phyloP scores from a whole-genome alignment of 2,329 filamentous ascomycete species.

The Ophiocordyceps camponoti-rufipedis region DNA sequence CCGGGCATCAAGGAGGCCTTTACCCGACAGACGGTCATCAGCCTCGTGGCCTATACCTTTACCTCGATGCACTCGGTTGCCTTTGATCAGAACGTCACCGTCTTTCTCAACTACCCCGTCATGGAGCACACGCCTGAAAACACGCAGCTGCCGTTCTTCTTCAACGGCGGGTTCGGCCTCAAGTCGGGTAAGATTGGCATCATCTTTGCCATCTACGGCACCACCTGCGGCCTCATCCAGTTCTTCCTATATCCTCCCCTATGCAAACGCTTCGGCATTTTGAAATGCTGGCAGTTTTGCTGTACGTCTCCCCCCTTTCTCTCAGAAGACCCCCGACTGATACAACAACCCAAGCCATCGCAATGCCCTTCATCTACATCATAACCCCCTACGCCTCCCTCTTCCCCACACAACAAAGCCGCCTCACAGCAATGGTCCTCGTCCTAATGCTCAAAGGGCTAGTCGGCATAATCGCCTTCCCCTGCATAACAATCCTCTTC shows the following conservation, averaged over 20 bases:
- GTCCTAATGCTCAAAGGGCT: conserved; percentile 61
- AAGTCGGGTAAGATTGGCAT: conserved; percentile 60
- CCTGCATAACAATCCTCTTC: conserved; percentile 74
- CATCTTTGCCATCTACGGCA: conserved; percentile 69
- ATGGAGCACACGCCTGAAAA: conserved; percentile 38
- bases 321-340: neutral
- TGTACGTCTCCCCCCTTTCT: conserved; percentile 15
- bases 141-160: conserved; percentile 56
- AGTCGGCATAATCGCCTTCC: conserved; percentile 69
- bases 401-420: conserved; percentile 23
- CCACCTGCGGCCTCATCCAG: conserved; percentile 64
- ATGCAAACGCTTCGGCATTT: conserved; percentile 53
- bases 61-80: conserved; percentile 68
- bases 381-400: conserved; percentile 68
- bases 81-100: conserved; percentile 74
- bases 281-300: conserved; percentile 54
- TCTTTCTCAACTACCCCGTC: conserved; percentile 66
- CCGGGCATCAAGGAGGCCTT: conserved; percentile 46
- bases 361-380: conserved; percentile 61
- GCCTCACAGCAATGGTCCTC: conserved; percentile 43
- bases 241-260: conserved; percentile 70
- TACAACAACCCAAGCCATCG: conserved; percentile 22
- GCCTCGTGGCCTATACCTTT: conserved; percentile 61
- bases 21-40: conserved; percentile 53
- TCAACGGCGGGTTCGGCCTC: conserved; percentile 63